Base-by-base conservation (phyloP, 768 basidiomycete genomes). In the Rubroboletus pulcherrimus region DNA sequence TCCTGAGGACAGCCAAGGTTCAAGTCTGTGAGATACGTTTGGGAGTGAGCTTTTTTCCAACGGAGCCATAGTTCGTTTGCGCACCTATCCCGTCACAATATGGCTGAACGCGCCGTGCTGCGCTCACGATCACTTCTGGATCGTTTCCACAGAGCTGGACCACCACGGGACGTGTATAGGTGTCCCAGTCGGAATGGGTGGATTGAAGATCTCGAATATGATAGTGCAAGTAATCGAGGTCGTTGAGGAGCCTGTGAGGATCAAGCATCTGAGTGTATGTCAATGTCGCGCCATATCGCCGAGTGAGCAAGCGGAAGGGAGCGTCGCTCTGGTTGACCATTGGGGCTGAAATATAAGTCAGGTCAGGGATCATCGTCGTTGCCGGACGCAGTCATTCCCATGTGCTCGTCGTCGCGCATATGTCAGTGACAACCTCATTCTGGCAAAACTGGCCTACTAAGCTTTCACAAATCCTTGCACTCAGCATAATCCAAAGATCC, bases 1-100 rank as follows among this genome's bases (percentile, higher is more conserved):
- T 85, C 81, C 62, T 88, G 88, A 24, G 90, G 90, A 66, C 90
- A 92, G 15, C 90, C 90, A 11, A 91, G 78, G 67, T 92, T 92
- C 50, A 91, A 66, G 73, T 91, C 90, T 92, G 59, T 10, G 34
- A 31, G 19, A 26, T 26, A 15, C 7, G 57, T 67, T 63, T 41
- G 59, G 43, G 58, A 26, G 19, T 43, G 30, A 51, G 50, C 41
- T 14, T 51, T 42, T 31, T 14, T 15, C 24, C 21, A 21, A 15
- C 33, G 19, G 11, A 10, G 19, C 19, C 21, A 19, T 35, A 10
- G 33, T 8, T 34, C 34, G 34, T 34, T 10, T 1, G 19, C 17
- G 50, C 67, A 88, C 89, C 89, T 69, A 91, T 83, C 11, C 79
- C 89, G 62, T 89, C 82, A 59, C 88, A 91, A 49, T 77, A 74